Base-by-base conservation (phyloP, 139 green algal genomes). In the Coccomyxa sp. region DNA sequence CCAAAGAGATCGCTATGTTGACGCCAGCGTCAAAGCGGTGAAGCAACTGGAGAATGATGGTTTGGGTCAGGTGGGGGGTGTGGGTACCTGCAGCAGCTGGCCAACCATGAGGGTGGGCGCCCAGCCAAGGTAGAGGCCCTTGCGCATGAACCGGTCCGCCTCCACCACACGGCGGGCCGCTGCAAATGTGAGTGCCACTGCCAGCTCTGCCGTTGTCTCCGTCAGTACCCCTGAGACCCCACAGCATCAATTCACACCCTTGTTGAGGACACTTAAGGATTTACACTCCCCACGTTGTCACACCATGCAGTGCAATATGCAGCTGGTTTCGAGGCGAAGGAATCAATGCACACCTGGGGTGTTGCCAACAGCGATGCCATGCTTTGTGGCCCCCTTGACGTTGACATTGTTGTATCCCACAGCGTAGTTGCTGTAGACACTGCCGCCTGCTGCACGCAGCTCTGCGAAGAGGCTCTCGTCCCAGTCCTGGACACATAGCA, bases 361-460 rank as follows among this genome's bases (percentile, higher is more conserved):
- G 94, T 99, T 99, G 75, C 97, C 97, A 12, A 99, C 96, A 13
- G 95, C 87, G 81, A 99, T 97, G 85, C 95, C 94, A 10, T 93
- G 80, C 80, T 93, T 91, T 57, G 92, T 99, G 14, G 96, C 96
- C 77, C 93, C 93, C 3, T 83, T 79, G 31, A 98, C 95, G 71
- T 96, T 89, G 12, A 99, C 96, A 86, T 99, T 99, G 92, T 99
- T 99, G 92, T 98, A 99, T 10, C 96, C 96, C 28, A 99, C 97
- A 13, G 97, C 97, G 81, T 99, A 99, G 89, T 99, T 99, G 91
- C 86, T 95, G 93, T 96, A 99, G 0, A 91, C 95, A 11, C 76
- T 90, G 76, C 96, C 97, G 38, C 97, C 97, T 23, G 97, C 97
- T 9, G 77, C 27, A 63, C 94, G 94, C 11, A 99, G 89, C 0